Base-by-base conservation (phyloP, 2,329 filamentous ascomycete genomes). In the Dactylellina drechsleri region DNA sequence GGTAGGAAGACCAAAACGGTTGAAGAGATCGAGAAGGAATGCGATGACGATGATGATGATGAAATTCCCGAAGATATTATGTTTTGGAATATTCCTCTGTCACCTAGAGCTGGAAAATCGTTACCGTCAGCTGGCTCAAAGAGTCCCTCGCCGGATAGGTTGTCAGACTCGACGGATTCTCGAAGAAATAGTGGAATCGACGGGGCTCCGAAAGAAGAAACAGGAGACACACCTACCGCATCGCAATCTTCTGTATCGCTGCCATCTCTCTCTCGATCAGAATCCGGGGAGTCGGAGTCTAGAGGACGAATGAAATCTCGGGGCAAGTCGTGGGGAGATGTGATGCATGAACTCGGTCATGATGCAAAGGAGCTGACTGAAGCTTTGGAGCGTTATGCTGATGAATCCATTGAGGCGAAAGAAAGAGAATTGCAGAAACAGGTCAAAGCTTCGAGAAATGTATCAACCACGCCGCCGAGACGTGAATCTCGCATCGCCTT, bases 81-180 rank as follows among this genome's bases (percentile, higher is more conserved):
- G 61, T 86, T 95, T 54, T 91, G 92, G 82, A 95, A 95, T 77
- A 89, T 95, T 1, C 92, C 92, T 4, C 88, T 95, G 53, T 93
- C 91, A 0, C 92, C 92, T n/a, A 85, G 88, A 1, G 88, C 88
- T 1, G 83, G 84, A 0, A 83, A 83, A 23, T 87, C 89, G 76
- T 84, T 88, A 15, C 82, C 85, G 0, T 83, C 83, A 5, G 89
- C 86, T 79, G 61, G 83, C 84, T 45, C 83, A 18, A 79, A 70
- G 53, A 77, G 86, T 0, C 80, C 84, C 1, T 89, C 88, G 0
- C 82, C 85, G 4, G 84, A 85, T 0, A 83, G 85, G 2, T 88
- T 87, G 0, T 86, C 86, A 0, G 85, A 87, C 61, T 82, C 50
- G 12, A 60, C 56, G 12, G 16, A 31, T 23, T 62, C 62, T 10